Percentiles rank a stretch among this genome's conserved stretches.
These are phyloP conservation scores for Hemileia vastatrix DNA, from an alignment of 1,284 basidiomycete genomes.

Conservation along the genomic window DNA sequence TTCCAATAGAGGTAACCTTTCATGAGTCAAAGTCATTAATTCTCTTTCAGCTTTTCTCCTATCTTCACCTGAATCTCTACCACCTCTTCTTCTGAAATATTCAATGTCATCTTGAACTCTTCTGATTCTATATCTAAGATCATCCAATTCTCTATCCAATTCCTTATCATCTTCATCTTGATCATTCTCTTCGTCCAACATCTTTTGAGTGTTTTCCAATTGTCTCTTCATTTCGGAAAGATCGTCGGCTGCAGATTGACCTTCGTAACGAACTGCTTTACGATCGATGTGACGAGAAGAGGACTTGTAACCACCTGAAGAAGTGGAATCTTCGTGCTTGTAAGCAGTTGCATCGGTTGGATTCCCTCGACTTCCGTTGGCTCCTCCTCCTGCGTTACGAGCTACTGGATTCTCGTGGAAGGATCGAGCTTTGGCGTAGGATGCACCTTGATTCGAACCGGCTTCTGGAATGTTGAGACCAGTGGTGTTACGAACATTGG, in stretches of 20 bases:
- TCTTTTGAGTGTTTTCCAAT: slow-evolving; percentile 67
- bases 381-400: too few species aligned
- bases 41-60: slow-evolving; percentile 79
- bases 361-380: too few species aligned
- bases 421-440: slow-evolving; percentile 19
- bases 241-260: slow-evolving; percentile 60
- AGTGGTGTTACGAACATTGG: slow-evolving; percentile 46
- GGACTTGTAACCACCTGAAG: slow-evolving; percentile 64
- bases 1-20: slow-evolving; percentile 83
- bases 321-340: slow-evolving; percentile 62
- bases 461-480: too few species aligned
- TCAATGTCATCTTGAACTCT: slow-evolving; percentile 89
- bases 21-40: slow-evolving; percentile 75
- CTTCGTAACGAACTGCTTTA: slow-evolving; percentile 65
- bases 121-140: slow-evolving; percentile 74
- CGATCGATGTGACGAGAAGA: slow-evolving; percentile 79
- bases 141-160: slow-evolving; percentile 81
- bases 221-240: slow-evolving; percentile 85
- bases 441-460: too few species aligned
- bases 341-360: slow-evolving; percentile 82
- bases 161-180: slow-evolving; percentile 71
- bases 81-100: slow-evolving; percentile 65
- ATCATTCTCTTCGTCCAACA: slow-evolving; percentile 65
- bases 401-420: slow-evolving; percentile 11
- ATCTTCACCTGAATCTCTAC: slow-evolving; percentile 64